Conservation (phyloP, 495 filamentous ascomycete genomes). For the Penicillium lividum region DNA sequence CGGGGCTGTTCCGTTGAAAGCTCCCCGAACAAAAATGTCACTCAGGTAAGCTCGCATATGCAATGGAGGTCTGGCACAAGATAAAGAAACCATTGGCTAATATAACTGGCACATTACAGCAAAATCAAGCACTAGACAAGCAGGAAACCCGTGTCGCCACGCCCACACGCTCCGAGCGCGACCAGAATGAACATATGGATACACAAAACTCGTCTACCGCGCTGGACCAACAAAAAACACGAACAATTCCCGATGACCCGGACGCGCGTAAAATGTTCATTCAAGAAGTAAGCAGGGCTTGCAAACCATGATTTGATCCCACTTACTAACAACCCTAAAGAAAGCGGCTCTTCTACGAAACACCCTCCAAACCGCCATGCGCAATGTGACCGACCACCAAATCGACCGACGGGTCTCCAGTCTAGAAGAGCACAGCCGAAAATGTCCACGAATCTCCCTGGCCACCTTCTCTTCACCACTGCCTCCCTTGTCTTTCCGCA, state of each 20-base stretch:
- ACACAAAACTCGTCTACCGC: conserved; percentile 12
- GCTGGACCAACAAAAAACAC: conserved; percentile 16
- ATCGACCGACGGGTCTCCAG: conserved; percentile 49
- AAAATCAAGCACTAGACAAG: conserved; percentile 22
- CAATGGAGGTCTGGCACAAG: not conserved
- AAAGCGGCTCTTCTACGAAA: conserved; percentile 48
- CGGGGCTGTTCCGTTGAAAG: conserved; percentile 10
- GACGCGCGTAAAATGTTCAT: conserved; percentile 46
- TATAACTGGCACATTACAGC: conserved; percentile 8
- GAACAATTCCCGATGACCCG: conserved; percentile 35
- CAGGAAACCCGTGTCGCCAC: conserved; percentile 19
- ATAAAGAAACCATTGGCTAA: conserved; percentile 17
- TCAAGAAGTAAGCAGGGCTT: conserved; percentile 38
- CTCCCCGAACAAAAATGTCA: conserved; percentile 16
- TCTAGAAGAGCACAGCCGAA: conserved; percentile 47
- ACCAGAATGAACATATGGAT: conserved; percentile 22
- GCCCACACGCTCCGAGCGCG: conserved; percentile 22
- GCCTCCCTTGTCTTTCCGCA: conserved; percentile 16
- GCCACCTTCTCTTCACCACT: conserved; percentile 22
- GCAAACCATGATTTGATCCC: not conserved
- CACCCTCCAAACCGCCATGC: conserved; percentile 48
- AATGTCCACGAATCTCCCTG: conserved; percentile 37
- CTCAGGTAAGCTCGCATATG: conserved; percentile 25
- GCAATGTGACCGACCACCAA: conserved; percentile 40
- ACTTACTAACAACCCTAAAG: conserved; percentile 23